A percentile compares a stretch with the other conserved stretches of the same genome.
Evolutionary conservation across 1,139 yeast species (phyloP).

Genomic region (Suhomyces maxii): DNA sequence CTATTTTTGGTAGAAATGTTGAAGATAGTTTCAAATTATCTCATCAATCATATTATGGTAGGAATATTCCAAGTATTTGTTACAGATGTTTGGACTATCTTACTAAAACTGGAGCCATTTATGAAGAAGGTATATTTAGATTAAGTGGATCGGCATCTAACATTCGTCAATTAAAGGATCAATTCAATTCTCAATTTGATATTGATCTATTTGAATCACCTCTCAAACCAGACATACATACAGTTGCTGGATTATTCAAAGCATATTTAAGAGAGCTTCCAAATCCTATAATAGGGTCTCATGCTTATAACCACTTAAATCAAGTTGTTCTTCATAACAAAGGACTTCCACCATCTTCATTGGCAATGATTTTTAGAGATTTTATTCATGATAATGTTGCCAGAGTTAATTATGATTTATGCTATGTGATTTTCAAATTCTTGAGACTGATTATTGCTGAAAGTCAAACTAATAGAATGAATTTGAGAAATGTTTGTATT

Average conservation of each 20-base stretch:
- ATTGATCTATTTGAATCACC: constrained; percentile 56
- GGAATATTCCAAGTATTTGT: constrained; percentile 70
- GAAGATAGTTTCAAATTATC: constrained; percentile 53
- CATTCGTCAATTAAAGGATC: constrained; percentile 69
- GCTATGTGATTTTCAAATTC: constrained; percentile 66
- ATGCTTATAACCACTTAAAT: constrained; percentile 40
- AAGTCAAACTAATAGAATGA: constrained; percentile 77
- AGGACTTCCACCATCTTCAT: constrained; percentile 17
- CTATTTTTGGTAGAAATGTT: constrained; percentile 68
- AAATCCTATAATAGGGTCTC: constrained; percentile 57
- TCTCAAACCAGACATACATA: constrained; percentile 61
- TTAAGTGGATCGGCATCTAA: constrained; percentile 86
- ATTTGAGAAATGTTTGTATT: constrained; percentile 71
- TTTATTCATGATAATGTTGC: constrained; percentile 32
- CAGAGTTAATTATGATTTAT: constrained; percentile 55
- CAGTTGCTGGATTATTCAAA: constrained; percentile 77
- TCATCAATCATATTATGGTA: constrained; percentile 45
- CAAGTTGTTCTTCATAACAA: constrained; percentile 21
- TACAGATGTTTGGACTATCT: constrained; percentile 75
- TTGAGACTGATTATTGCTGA: constrained; percentile 65
- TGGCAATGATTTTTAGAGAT: constrained; percentile 34
- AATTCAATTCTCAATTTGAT: constrained; percentile 65
- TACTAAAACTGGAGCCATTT: constrained; percentile 65
- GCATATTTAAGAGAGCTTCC: constrained; percentile 74
- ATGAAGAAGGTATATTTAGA: constrained; percentile 89